Percentiles rank a stretch among this genome's conserved stretches.
phyloP scores from a whole-genome alignment of 163 green algal genomes.

The Smithsoniella earleae region DNA sequence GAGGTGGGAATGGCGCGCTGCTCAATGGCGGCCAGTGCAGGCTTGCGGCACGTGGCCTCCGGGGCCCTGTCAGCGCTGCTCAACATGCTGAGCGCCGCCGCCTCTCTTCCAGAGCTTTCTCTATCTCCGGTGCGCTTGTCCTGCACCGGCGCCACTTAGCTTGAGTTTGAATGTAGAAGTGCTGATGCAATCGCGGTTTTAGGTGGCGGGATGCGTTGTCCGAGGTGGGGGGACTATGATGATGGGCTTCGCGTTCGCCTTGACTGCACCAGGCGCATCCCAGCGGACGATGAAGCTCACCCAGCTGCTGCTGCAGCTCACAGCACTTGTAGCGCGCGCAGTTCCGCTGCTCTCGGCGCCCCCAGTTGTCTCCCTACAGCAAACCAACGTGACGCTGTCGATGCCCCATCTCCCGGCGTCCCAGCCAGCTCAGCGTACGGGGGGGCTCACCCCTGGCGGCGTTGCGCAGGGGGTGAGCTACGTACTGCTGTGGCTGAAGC shows the following conservation, averaged over 20 bases:
- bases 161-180: not conserved
- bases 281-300: conserved; percentile 12
- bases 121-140: not conserved
- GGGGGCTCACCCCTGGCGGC: not conserved
- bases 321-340: not conserved
- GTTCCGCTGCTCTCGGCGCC: not conserved
- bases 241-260: conserved; percentile 19
- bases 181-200: no score
- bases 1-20: conserved; percentile 5
- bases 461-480: not conserved
- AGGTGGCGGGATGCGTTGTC: conserved; percentile 11
- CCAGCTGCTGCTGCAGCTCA: conserved; percentile 28
- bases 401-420: not conserved
- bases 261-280: conserved; percentile 7
- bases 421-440: not conserved
- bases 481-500: conserved; percentile 22
- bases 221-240: conserved; percentile 27
- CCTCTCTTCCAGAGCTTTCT: not conserved
- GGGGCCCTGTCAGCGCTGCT: conserved; percentile 27
- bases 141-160: not conserved
- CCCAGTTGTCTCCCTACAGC: conserved; percentile 4
- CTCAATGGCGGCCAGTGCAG: conserved; percentile 8
- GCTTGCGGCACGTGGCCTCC: conserved; percentile 6
- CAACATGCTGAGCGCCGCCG: conserved; percentile 10
- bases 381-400: no score